Conservation (phyloP, 202 grass and related monocot species). For the Zizania palustris region DNA sequence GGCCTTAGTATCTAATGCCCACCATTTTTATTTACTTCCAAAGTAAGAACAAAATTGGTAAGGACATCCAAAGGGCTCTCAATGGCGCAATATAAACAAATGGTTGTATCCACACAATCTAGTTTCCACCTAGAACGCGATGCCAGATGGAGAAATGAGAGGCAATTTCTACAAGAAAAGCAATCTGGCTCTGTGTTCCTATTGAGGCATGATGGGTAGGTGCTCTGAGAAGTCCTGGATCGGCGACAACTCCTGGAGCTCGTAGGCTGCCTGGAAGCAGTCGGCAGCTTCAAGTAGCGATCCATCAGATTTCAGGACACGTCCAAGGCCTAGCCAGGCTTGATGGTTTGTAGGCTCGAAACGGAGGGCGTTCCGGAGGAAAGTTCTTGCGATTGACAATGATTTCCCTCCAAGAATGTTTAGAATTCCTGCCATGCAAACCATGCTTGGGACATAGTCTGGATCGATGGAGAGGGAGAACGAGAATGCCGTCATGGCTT, state of each 20-base stretch:
- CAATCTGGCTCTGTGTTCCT: conserved; percentile 26
- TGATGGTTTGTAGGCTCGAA: conserved; percentile 70
- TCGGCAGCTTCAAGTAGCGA: conserved; percentile 70
- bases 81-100: background rate
- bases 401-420: conserved; percentile 61
- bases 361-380: conserved; percentile 66
- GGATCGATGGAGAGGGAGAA: conserved; percentile 75
- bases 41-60: conserved; percentile 19
- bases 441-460: conserved; percentile 83
- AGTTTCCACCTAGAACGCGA: background rate
- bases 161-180: background rate
- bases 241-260: conserved; percentile 73
- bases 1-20: too few species aligned
- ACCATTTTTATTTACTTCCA: too few species aligned
- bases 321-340: conserved; percentile 84
- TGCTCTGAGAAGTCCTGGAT: conserved; percentile 64
- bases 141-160: background rate
- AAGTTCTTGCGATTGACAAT: conserved; percentile 66
- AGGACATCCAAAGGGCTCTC: background rate
- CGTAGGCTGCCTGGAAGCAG: conserved; percentile 87
- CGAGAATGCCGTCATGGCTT: conserved; percentile 73
- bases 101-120: conserved; percentile 30
- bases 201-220: conserved; percentile 54
- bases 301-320: conserved; percentile 74
- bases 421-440: conserved; percentile 80